phyloP scores from a whole-genome alignment of 164 flowering plant species.

The Amborella trichopoda region DNA sequence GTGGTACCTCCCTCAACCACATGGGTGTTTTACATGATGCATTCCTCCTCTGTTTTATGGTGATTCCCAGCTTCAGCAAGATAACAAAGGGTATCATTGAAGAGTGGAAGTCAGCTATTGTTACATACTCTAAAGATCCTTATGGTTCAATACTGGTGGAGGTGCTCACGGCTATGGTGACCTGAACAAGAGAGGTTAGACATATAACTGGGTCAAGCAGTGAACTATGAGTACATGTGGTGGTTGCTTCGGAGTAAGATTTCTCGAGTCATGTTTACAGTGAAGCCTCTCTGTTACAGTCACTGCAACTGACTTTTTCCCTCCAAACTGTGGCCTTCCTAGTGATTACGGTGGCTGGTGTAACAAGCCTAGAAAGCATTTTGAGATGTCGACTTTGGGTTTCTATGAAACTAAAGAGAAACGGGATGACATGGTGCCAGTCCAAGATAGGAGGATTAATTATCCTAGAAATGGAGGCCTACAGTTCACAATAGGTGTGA shows the following conservation, averaged over 20 bases:
- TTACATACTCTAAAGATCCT: constrained; percentile 50
- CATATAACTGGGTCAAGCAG: constrained; percentile 54
- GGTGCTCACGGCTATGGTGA: constrained; percentile 82
- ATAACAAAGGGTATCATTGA: constrained; percentile 10
- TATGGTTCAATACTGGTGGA: constrained; percentile 41
- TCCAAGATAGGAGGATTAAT: constrained; percentile 68
- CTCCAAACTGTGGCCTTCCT: constrained; percentile 66
- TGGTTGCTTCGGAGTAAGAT: constrained; percentile 59
- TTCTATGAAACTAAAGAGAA: constrained; percentile 44
- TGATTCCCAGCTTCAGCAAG: too few relatives aligned
- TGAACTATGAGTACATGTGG: constrained; percentile 52
- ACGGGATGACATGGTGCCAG: constrained; percentile 56
- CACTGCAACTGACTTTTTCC: constrained; percentile 74
- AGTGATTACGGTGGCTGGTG: constrained; percentile 85
- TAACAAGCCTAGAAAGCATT: constrained; percentile 61
- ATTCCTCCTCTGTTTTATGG: too few relatives aligned
- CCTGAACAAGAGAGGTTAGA: constrained; percentile 35
- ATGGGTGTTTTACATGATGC: too few relatives aligned
- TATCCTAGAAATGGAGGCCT: too few relatives aligned
- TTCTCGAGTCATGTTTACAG: constrained; percentile 60
- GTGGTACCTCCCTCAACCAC: too few relatives aligned
- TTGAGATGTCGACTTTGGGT: constrained; percentile 59
- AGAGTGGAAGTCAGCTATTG: constrained; percentile 61
- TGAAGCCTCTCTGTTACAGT: constrained; percentile 59
- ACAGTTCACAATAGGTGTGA: too few relatives aligned